A percentile compares a stretch with the other conserved stretches of the same genome.
Conservation (phyloP, 2,329 filamentous ascomycete genomes). For the Pleomassaria siparia region DNA sequence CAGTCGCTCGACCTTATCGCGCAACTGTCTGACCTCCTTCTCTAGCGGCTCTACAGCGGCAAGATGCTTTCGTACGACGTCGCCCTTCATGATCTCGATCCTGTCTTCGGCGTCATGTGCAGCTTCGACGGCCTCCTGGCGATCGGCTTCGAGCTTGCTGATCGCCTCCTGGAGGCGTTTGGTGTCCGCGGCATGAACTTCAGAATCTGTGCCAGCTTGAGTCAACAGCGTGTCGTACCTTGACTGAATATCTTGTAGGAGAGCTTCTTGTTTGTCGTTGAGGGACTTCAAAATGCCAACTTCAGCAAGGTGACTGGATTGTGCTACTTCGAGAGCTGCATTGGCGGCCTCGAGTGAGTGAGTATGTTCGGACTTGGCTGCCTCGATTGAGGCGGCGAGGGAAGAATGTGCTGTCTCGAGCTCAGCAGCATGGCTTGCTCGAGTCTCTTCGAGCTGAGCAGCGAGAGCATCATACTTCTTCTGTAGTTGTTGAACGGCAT, state of each 20-base stretch:
- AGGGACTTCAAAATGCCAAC: conserved; percentile 18
- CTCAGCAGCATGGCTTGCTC: conserved; percentile 19
- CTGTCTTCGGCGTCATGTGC: conserved; percentile 31
- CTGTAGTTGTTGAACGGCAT: conserved; percentile 37
- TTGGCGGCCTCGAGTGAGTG: conserved; percentile 3
- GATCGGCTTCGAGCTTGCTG: conserved; percentile 18
- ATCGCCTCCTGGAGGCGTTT: conserved; percentile 15
- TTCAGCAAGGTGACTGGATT: neutral
- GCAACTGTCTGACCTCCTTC: conserved; percentile 31
- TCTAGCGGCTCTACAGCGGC: conserved; percentile 38
- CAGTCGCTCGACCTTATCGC: conserved; percentile 37
- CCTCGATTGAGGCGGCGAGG: neutral
- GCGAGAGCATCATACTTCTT: conserved; percentile 34
- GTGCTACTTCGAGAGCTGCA: neutral
- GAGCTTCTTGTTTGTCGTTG: conserved; percentile 12
- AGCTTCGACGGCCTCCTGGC: conserved; percentile 18
- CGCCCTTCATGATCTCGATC: conserved; percentile 39
- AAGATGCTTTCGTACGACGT: conserved; percentile 40
- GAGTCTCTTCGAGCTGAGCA: conserved; percentile 19
- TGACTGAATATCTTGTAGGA: conserved; percentile 18
- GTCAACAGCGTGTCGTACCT: conserved; percentile 18
- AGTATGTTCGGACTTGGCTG: neutral
- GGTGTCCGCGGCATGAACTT: conserved; percentile 12
- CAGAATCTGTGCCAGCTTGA: conserved; percentile 12
- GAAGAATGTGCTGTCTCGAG: neutral